Conservation (phyloP, 2,329 filamentous ascomycete genomes). For the Epichloe aotearoae region DNA sequence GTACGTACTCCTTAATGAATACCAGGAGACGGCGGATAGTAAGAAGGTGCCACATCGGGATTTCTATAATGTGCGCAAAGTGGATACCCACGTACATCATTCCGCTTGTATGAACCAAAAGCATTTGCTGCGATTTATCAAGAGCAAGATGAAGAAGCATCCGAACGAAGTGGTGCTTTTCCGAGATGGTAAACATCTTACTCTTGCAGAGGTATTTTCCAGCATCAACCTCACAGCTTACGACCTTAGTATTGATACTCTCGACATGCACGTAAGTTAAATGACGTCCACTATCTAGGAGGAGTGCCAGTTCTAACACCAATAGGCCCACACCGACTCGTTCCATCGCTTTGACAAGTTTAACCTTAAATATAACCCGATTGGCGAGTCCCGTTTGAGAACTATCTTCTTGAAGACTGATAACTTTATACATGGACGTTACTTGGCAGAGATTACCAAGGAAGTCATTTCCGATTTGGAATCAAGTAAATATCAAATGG, state of each 20-base stretch:
- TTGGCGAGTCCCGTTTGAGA: slow-evolving; percentile 85
- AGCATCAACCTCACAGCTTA: slow-evolving; percentile 97
- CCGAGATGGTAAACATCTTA: slow-evolving; percentile 84
- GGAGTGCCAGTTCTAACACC: neutral
- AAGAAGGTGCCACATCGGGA: slow-evolving; percentile 96
- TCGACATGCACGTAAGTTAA: slow-evolving; percentile 86
- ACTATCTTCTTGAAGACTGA: slow-evolving; percentile 99
- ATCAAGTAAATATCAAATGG: slow-evolving; percentile 99
- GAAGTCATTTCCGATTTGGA: slow-evolving; percentile 96
- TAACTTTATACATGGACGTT: slow-evolving; percentile 91
- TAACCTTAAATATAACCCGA: slow-evolving; percentile 96
- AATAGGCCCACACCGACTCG: slow-evolving; percentile 81
- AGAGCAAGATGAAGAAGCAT: slow-evolving; percentile 99
- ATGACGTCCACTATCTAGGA: no score
- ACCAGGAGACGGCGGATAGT: slow-evolving; percentile 94
- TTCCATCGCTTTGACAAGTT: slow-evolving; percentile 99
- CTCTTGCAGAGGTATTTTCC: slow-evolving; percentile 84
- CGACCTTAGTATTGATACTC: slow-evolving; percentile 91
- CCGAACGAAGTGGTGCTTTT: slow-evolving; percentile 88
- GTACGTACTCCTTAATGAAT: slow-evolving; percentile 86
- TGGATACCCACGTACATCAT: slow-evolving; percentile 97
- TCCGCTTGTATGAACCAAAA: slow-evolving; percentile 99
- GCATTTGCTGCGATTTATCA: slow-evolving; percentile 94
- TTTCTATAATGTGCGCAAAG: slow-evolving; percentile 98
- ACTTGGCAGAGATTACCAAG: slow-evolving; percentile 93